These are phyloP conservation scores for Cryptomeria japonica DNA, from an alignment of 75 land plant species.

Conservation along the genomic window DNA sequence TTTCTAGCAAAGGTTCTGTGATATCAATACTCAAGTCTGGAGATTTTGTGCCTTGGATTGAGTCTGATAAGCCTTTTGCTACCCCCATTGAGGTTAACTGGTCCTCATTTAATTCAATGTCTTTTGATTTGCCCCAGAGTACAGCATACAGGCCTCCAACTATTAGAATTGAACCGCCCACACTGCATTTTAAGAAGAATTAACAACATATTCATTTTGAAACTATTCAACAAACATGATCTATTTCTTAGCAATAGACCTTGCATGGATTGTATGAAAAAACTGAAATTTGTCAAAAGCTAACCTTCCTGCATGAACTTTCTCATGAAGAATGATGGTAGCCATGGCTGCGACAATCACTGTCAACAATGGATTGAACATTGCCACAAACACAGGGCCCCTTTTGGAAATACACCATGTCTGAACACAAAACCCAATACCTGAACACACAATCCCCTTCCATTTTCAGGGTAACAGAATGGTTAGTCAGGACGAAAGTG, in stretches of 20 bases:
- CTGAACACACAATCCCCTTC: conserved; percentile 78
- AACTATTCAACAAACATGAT: not conserved
- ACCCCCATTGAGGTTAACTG: not conserved
- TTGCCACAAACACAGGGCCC: conserved; percentile 75
- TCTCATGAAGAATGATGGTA: conserved; percentile 52
- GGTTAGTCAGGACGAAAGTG: not conserved
- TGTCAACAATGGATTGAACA: conserved; percentile 61
- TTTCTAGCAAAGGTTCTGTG: not conserved
- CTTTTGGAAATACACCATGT: conserved; percentile 68
- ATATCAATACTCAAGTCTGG: not conserved
- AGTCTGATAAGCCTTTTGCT: not conserved
- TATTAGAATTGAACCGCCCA: not conserved
- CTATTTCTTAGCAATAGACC: not conserved
- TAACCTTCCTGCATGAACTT: conserved; percentile 72
- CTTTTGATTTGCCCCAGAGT: conserved; percentile 2
- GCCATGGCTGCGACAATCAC: conserved; percentile 60
- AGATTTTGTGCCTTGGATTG: not conserved
- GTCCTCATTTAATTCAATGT: not conserved
- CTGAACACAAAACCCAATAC: conserved; percentile 63
- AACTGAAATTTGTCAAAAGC: not conserved
- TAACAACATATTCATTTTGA: not conserved
- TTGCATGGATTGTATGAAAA: not conserved
- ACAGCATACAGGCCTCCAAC: not conserved
- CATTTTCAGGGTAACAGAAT: not conserved
- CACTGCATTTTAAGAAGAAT: not conserved